These are phyloP conservation scores for Fusarium xyrophilum DNA, from an alignment of 2,329 filamentous ascomycete species.

Conservation along the genomic window DNA sequence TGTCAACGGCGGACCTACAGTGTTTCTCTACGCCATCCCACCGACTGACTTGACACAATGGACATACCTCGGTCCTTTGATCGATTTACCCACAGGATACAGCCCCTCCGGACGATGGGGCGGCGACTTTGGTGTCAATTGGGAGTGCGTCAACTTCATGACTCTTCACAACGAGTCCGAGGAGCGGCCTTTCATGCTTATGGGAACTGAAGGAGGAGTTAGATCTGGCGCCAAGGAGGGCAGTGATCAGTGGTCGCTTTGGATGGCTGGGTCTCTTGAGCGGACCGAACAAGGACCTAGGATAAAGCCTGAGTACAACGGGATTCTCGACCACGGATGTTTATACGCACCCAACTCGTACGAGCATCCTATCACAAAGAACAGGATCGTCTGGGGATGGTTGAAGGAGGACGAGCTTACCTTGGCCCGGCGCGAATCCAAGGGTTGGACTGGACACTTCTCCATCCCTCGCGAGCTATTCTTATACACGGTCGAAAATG, in stretches of 20 bases:
- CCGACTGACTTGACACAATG: constrained; percentile 51
- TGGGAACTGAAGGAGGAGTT: constrained; percentile 53
- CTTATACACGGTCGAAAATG: constrained; percentile 48
- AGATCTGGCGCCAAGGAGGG: constrained; percentile 30
- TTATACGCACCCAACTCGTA: constrained; percentile 59
- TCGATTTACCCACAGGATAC: constrained; percentile 50
- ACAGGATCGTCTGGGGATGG: constrained; percentile 57
- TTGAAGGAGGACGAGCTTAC: constrained; percentile 58
- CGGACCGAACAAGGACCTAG: constrained; percentile 11
- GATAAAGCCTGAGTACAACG: constrained; percentile 50
- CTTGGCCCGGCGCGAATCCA: constrained; percentile 49
- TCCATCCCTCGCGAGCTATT: constrained; percentile 54
- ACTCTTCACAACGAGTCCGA: constrained; percentile 46
- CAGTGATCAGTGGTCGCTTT: constrained; percentile 42
- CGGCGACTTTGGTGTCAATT: constrained; percentile 58
- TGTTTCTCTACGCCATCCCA: constrained; percentile 55
- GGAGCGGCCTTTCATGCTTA: constrained; percentile 51
- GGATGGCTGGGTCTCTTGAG: constrained; percentile 51
- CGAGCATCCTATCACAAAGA: constrained; percentile 51
- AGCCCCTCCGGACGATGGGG: constrained; percentile 52
- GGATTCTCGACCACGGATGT: constrained; percentile 56
- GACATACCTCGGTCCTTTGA: constrained; percentile 53
- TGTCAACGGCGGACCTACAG: constrained; percentile 49
- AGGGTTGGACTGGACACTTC: constrained; percentile 58
- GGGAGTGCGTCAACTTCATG: constrained; percentile 58